A percentile compares a stretch with the other conserved stretches of the same genome.
phyloP scores from a whole-genome alignment of 768 basidiomycete genomes.

The Kwoniella heveanensis region DNA sequence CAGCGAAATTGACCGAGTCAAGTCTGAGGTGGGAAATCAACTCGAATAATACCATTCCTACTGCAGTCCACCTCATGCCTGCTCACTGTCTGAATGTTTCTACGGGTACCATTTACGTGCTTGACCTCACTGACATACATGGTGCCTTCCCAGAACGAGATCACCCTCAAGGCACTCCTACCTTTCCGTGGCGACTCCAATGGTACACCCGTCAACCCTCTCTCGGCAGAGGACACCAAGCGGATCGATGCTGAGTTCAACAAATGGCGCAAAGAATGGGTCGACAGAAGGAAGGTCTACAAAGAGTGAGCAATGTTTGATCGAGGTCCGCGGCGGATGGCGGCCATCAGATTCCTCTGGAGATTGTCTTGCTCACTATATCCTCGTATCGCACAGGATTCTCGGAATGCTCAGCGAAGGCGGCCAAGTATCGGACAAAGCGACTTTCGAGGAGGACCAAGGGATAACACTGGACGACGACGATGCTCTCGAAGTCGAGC shows the following conservation, averaged over 20 bases:
- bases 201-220: conserved; percentile 26
- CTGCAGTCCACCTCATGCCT: no score
- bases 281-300: conserved; percentile 73
- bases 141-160: conserved; percentile 46
- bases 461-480: conserved; percentile 76
- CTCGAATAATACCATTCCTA: no score
- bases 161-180: conserved; percentile 32
- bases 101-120: no score
- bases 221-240: conserved; percentile 72
- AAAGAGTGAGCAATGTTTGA: conserved; percentile 68
- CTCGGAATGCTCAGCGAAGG: conserved; percentile 73
- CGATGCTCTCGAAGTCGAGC: conserved; percentile 71
- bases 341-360: no score
- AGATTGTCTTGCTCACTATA: no score
- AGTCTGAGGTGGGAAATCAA: conserved; percentile 61
- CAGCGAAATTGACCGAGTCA: conserved; percentile 61
- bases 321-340: no score
- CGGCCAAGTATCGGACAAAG: conserved; percentile 67
- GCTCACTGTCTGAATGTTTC: no score
- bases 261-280: conserved; percentile 81
- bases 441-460: conserved; percentile 71
- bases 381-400: conserved; percentile 57
- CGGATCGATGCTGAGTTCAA: conserved; percentile 73
- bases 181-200: conserved; percentile 32
- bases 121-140: no score